Evolutionary conservation across 176 grass and related monocot species (phyloP), one percentile per base, ranked within the genome.

Genomic region (Bonia amplexicaulis): DNA sequence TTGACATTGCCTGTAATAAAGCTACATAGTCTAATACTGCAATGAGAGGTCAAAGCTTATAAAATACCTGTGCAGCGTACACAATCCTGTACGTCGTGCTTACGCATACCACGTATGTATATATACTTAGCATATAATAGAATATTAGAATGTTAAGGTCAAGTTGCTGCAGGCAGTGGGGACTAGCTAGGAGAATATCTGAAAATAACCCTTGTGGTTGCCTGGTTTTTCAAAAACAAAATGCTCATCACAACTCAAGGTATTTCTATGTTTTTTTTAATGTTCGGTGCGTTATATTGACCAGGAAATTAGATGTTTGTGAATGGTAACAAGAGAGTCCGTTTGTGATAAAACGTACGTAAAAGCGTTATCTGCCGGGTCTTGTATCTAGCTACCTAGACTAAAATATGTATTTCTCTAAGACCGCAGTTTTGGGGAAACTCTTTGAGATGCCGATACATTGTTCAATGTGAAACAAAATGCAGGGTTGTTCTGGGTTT

Each of bases 11-110:
- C 42, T 67, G 0, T 9, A 37, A 37, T 37, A 37, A 41, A 82
- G 20, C 17, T 12, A 71, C 66, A 12, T 40, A 63, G 22, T 37
- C 17, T 74, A 68, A 14, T 39, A 54, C 41, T 59, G 27, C 31
- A 61, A 29, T 57, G 1, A 41, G 19, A 71, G 9, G 88, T 82
- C 88, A 82, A 72, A 77, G 10, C 65, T 76, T 77, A 77, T n/a
- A 33, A 47, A 85, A 66, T 35, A 22, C 85, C 1, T 66, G 37
- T 1, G 9, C n/a, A 41, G 20, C 20, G 26, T 69, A 29, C 4
- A n/a, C 25, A 8, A 3, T 14, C 29, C 62, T 42, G 22, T n/a
- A n/a, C n/a, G n/a, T 26, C 31, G 76, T 64, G 35, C 76, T 45
- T 51, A 19, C 23, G 44, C 51, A 71, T 4, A 40, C 5, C 41